Evolutionary conservation across 352 stramenopile species (phyloP).

Genomic region (Phytophthora idaei): DNA sequence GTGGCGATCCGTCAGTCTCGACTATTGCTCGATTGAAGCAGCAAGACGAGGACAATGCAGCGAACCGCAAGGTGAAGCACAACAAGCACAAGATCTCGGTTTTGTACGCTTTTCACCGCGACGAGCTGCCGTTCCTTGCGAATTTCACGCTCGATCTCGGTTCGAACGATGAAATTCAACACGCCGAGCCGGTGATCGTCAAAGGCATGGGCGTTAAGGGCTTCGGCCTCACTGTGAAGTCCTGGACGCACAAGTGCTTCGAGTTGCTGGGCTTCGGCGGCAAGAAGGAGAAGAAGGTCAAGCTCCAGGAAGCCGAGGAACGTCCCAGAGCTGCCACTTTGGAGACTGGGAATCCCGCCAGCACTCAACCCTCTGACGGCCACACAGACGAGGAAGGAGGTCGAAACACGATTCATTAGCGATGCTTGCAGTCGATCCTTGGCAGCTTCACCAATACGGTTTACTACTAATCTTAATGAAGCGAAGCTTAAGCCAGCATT

Average conservation of each 20-base stretch:
- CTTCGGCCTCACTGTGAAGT: conserved; percentile 28
- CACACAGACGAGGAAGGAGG: conserved; percentile 5
- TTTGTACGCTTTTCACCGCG: conserved; percentile 68
- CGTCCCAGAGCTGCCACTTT: conserved; percentile 21
- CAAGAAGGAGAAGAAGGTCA: conserved; percentile 33
- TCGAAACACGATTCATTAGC: conserved; percentile 33
- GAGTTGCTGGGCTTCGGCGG: conserved; percentile 27
- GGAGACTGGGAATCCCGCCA: not conserved
- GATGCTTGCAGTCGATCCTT: not conserved
- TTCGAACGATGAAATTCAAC: conserved; percentile 29
- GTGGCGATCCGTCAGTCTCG: conserved; percentile 41
- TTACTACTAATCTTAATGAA: not conserved
- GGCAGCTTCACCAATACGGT: no score
- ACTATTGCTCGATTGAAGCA: conserved; percentile 48
- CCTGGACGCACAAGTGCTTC: conserved; percentile 35
- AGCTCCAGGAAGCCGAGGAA: conserved; percentile 7
- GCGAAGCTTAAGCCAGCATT: conserved; percentile 30
- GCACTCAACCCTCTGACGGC: not conserved
- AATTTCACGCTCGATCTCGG: conserved; percentile 46
- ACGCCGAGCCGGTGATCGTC: conserved; percentile 47
- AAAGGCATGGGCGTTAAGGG: conserved; percentile 59
- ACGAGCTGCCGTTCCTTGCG: conserved; percentile 66
- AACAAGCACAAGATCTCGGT: conserved; percentile 28
- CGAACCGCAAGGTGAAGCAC: conserved; percentile 19
- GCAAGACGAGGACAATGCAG: conserved; percentile 28